These are phyloP conservation scores for Plantago elongata DNA, from an alignment of 257 asterid genomes.

Conservation along the genomic window DNA sequence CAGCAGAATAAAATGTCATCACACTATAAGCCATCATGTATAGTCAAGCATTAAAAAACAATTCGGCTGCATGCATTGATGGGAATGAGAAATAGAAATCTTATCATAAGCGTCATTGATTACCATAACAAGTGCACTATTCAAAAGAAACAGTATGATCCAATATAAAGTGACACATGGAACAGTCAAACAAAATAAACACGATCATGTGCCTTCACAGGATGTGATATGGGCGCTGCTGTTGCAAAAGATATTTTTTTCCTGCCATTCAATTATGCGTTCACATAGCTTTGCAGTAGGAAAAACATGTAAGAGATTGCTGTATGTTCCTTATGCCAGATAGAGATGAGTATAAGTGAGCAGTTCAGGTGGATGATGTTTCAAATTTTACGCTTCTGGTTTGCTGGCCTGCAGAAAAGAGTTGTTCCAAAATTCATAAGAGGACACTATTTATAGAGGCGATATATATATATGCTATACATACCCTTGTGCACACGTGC, in stretches of 20 bases:
- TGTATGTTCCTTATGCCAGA: constrained; percentile 15
- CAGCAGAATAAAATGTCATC: neutral
- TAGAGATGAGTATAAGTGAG: constrained; percentile 20
- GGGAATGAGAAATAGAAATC: constrained; percentile 20
- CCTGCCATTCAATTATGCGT: neutral
- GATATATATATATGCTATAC: neutral
- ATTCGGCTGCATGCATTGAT: constrained; percentile 2
- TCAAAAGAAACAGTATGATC: neutral
- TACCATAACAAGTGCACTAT: neutral
- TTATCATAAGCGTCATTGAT: constrained; percentile 11
- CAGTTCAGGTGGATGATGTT: constrained; percentile 21
- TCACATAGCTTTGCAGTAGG: constrained; percentile 31
- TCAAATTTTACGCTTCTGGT: constrained; percentile 13
- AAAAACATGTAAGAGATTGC: constrained; percentile 11
- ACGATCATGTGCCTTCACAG: constrained; percentile 18
- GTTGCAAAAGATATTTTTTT: neutral
- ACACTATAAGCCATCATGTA: constrained; percentile 14
- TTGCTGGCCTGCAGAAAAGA: constrained; percentile 16
- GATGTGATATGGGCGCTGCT: constrained; percentile 29
- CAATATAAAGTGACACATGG: too few relatives aligned
- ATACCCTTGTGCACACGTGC: constrained; percentile 4
- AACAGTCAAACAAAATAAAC: neutral
- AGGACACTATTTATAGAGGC: constrained; percentile 2
- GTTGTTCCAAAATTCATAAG: constrained; percentile 6
- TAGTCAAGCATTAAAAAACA: constrained; percentile 34